Conservation (phyloP, 225 moss, liverwort and hornwort species). For the Ulota crispa region DNA sequence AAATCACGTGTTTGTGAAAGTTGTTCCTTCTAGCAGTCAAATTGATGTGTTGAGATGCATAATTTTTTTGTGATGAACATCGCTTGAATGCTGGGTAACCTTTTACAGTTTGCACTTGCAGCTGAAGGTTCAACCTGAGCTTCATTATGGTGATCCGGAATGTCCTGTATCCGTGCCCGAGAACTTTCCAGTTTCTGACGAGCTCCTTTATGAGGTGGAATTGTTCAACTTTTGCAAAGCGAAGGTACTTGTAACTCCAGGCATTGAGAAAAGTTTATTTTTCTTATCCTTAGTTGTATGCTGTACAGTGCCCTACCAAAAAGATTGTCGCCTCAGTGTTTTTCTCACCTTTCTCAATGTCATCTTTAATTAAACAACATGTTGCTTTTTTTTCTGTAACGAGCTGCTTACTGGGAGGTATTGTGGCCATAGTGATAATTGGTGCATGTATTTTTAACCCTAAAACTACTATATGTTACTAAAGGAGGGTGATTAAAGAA, state of each 20-base stretch:
- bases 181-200: conserved; percentile 68
- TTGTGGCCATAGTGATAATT: too few species aligned
- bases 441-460: too few species aligned
- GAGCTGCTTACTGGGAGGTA: too few species aligned
- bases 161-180: conserved; percentile 74
- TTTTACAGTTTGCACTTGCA: conserved; percentile 40
- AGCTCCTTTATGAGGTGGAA: conserved; percentile 82
- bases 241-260: conserved; percentile 48
- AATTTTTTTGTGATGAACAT: background rate
- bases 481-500: too few species aligned
- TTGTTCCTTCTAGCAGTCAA: conserved; percentile 19
- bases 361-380: too few species aligned
- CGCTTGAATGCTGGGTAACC: conserved; percentile 23
- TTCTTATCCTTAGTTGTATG: background rate
- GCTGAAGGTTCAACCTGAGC: conserved; percentile 81
- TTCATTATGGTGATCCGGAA: conserved; percentile 94
- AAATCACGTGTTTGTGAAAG: conserved; percentile 4
- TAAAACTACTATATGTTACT: too few species aligned
- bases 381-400: too few species aligned
- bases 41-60: conserved; percentile 21
- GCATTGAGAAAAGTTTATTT: background rate
- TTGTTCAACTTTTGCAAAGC: conserved; percentile 71
- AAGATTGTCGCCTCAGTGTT: too few species aligned
- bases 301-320: background rate
- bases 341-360: too few species aligned